Base-by-base conservation (phyloP, 306 rosid species). In the Inga laurina region DNA sequence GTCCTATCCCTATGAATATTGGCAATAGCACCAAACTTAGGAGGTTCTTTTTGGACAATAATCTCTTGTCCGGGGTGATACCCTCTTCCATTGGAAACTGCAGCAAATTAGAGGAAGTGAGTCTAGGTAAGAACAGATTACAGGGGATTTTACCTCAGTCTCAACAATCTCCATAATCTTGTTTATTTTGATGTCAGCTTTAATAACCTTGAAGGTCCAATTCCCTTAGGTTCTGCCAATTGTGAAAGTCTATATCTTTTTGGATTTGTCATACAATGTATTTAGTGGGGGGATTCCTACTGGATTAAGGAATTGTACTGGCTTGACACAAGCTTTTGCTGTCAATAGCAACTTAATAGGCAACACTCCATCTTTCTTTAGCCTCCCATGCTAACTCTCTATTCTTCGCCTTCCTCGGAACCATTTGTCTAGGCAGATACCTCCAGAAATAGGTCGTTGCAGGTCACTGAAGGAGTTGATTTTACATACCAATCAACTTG, bases 11-110 rank as follows among this genome's bases (percentile, higher is more conserved):
- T 14, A 27, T 72, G 19, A 88, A 62, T 85, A 73, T 91, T 54
- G 92, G 95, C 71, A 80, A 82, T 46, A 4, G 79, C 85, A 87
- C 82, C 67, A 76, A 81, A 79, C 57, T 86, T 24, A 67, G 64
- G 22, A 9, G 8, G 30, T 56, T 91, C 22, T 67, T 79, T 77
- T 34, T 91, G 24, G 21, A 64, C 27, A 46, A 24, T 7, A 88
- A 90, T 69, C 59, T 43, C 77, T 79, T 90, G 39, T 90, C 89
- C 0, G 92, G 90, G 24, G 15, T 24, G 6, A 83, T 90, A 57
- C 92, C 94, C 75, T 79, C 86, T 10, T 87, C 90, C 15, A 79
- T 88, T 75, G 94, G 88, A 64, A 87, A 84, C 34, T 90, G 94
- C 82, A 85, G 76, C 73, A 75, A 74, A 30, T 76, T 88, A 76